Evolutionary conservation across 805 yeast species (phyloP).

Genomic region (Monosporozyma aquatica): DNA sequence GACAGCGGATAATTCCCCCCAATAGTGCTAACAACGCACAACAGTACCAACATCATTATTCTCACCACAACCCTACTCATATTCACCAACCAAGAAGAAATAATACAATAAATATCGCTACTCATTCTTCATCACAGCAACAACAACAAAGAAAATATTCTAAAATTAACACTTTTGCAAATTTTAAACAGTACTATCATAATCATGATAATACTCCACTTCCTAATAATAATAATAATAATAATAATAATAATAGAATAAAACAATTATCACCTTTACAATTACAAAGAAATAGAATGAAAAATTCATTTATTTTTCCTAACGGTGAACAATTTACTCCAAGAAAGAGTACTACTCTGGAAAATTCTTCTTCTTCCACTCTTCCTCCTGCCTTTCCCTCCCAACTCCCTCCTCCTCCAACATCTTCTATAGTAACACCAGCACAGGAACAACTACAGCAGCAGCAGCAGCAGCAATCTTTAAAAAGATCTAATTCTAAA

Average conservation of each 20-base stretch:
- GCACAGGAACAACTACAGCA: not conserved
- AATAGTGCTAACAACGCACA: no score
- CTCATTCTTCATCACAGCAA: no score
- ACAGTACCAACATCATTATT: no score
- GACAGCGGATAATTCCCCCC: no score
- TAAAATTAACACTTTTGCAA: not conserved
- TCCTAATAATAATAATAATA: not conserved
- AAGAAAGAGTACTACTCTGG: conserved; percentile 6
- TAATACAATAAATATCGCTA: conserved; percentile 1
- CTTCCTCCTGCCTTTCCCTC: conserved; percentile 1
- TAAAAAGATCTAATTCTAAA: conserved; percentile 3
- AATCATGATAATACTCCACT: not conserved
- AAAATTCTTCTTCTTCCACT: not conserved
- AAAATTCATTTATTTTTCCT: conserved; percentile 24
- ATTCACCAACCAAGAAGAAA: not conserved
- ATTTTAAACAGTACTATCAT: not conserved
- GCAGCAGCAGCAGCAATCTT: not conserved
- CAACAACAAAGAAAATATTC: conserved; percentile 2
- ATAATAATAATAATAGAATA: not conserved
- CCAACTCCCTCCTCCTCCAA: no score
- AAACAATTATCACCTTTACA: conserved; percentile 23
- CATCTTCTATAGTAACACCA: no score
- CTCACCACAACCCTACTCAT: not conserved
- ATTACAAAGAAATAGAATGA: conserved; percentile 25
- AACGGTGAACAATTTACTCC: conserved; percentile 31